Percentiles rank a stretch among this genome's conserved stretches.
These are phyloP conservation scores for Prosopis cineraria DNA, from an alignment of 306 rosid species.

Conservation along the genomic window DNA sequence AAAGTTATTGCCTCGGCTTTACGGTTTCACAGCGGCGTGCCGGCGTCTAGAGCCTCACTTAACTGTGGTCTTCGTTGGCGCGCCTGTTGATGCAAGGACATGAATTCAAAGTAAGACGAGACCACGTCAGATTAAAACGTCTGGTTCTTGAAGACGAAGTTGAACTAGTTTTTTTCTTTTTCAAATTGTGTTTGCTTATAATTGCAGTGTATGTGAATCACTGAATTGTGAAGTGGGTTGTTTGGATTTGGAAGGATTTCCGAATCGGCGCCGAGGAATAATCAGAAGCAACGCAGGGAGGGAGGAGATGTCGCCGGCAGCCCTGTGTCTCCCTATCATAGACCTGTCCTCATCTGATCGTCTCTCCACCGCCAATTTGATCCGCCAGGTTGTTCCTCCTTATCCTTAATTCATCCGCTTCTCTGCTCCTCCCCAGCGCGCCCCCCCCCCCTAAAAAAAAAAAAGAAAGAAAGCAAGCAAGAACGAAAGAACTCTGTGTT, in stretches of 20 bases:
- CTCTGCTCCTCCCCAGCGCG: background rate
- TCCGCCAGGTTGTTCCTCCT: conserved; percentile 55
- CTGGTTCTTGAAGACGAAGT: background rate
- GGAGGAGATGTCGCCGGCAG: conserved; percentile 34
- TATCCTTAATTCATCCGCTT: background rate
- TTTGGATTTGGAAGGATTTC: background rate
- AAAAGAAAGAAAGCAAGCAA: too few species aligned
- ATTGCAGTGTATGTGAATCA: too few species aligned
- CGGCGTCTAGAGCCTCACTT: too few species aligned
- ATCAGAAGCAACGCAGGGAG: background rate
- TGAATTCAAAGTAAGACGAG: background rate
- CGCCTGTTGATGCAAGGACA: too few species aligned
- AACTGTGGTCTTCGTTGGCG: too few species aligned
- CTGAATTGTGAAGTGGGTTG: background rate
- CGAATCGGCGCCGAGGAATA: background rate
- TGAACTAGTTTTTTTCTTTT: background rate
- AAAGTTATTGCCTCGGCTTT: too few species aligned
- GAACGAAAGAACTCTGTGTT: background rate
- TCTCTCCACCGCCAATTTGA: conserved; percentile 50
- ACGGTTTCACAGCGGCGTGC: too few species aligned
- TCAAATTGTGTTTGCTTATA: background rate
- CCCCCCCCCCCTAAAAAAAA: too few species aligned
- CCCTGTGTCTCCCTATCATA: conserved; percentile 60
- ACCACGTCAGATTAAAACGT: background rate
- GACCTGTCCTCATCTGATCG: conserved; percentile 71